Evolutionary conservation across 768 basidiomycete species (phyloP), one percentile per base, ranked within the genome.

Genomic region (Lactifluus hygrophoroides): DNA sequence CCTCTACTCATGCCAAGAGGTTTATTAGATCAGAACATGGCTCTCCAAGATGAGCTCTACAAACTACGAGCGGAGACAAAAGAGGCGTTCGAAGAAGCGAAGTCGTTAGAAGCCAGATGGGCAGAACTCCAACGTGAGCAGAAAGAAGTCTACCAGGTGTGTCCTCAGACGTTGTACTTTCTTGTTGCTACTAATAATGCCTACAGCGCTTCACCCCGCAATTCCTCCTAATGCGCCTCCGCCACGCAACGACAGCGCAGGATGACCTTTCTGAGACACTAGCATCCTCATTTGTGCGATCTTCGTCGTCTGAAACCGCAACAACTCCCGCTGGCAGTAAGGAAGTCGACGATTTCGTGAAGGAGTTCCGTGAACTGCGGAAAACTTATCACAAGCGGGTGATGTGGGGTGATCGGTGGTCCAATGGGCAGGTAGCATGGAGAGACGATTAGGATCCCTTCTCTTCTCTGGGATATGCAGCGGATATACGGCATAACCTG

Each of bases 371-470:
- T 67, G 91, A 93, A 51, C 69, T 84, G 40, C 74, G 95, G 63
- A 94, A 91, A 73, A 77, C 79, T n/a, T 97, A 93, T 71, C 94
- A 98, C 70, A 96, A 95, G 72, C 78, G 94, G 17, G 85, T 84
- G 2, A 85, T 95, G 69, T 96, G 91, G 89, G 82, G 84, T 17
- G 89, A 93, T 68, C 77, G 86, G 64, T 97, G 94, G 92, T 76
- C 83, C 1, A 78, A 80, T 34, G 90, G 90, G 2, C 85, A 91
- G 64, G 92, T 97, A 7, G 77, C 80, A 28, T 96, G 94, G 93
- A 77, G 84, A 63, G 88, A 91, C 51, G 79, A 86, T 57, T 82
- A 67, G 74, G 11, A 19, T 23, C 30, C 30, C 30, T n/a, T 8
- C 14, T n/a, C n/a, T 32, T 32, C 32, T 32, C 21, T 43, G 42